Evolutionary conservation across 2,329 filamentous ascomycete genomes (phyloP).

Genomic region (Paraphoma sp.): DNA sequence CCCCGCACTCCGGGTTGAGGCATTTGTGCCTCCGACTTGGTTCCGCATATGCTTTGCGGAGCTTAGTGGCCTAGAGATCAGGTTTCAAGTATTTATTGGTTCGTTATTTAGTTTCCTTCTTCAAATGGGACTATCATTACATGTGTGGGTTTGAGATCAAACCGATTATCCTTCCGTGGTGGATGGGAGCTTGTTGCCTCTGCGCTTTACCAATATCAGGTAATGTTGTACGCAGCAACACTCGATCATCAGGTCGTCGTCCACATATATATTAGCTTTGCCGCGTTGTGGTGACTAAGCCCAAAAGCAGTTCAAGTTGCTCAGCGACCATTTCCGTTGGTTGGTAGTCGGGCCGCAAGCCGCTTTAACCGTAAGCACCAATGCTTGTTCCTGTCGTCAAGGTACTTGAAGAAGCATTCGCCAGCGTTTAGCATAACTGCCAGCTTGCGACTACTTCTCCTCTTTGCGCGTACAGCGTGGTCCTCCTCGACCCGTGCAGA

Average conservation of each 20-base stretch:
- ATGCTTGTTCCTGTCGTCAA: not conserved
- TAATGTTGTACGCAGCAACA: no score
- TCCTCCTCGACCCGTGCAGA: no score
- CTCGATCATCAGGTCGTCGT: not conserved
- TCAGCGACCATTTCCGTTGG: conserved; percentile 11
- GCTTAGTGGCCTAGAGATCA: not conserved
- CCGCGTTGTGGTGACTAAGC: not conserved
- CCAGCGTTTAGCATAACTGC: not conserved
- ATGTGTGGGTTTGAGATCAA: not conserved
- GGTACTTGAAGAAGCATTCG: not conserved
- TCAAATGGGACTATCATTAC: conserved; percentile 3
- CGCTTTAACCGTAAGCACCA: not conserved
- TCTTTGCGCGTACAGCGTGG: no score
- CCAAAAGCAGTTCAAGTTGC: not conserved
- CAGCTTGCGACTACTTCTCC: no score
- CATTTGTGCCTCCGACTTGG: conserved; percentile 2
- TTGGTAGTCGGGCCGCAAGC: conserved; percentile 17
- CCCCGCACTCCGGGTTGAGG: conserved; percentile 8
- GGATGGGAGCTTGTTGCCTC: no score
- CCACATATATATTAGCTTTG: not conserved
- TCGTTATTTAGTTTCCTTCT: not conserved
- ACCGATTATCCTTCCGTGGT: not conserved
- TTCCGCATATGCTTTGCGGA: not conserved
- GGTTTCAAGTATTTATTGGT: conserved; percentile 1
- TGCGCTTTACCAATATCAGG: no score